Conservation (phyloP, 2,329 filamentous ascomycete species). For the Penicillium sp. region DNA sequence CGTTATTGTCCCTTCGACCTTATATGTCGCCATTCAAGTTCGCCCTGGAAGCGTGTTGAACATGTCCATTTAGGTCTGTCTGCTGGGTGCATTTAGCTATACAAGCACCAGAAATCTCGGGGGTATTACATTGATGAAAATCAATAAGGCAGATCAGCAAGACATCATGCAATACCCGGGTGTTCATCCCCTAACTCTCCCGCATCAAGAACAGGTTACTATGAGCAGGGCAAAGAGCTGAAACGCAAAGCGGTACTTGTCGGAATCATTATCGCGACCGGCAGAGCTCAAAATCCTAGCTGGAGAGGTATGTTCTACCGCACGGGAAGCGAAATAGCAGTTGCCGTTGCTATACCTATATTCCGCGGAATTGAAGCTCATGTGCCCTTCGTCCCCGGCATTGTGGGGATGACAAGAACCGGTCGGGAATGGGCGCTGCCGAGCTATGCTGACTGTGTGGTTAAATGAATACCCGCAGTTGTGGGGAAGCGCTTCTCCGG, state of each 20-base stretch:
- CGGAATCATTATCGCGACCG: background rate
- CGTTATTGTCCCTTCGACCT: background rate
- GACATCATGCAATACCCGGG: background rate
- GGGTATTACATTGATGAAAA: background rate
- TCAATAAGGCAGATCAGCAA: background rate
- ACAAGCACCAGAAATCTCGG: background rate
- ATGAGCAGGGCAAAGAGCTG: background rate
- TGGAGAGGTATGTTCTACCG: background rate
- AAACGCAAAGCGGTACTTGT: background rate
- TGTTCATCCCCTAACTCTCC: background rate
- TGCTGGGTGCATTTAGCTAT: background rate
- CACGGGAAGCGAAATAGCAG: background rate
- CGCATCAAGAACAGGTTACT: background rate
- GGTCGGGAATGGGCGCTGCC: conserved; percentile 1
- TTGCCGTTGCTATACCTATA: background rate
- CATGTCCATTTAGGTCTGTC: background rate
- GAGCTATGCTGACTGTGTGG: background rate
- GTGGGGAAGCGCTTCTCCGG: conserved; percentile 5
- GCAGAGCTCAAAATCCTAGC: background rate
- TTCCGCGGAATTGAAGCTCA: background rate
- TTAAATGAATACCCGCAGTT: conserved; percentile 1
- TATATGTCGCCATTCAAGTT: background rate
- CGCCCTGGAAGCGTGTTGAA: background rate
- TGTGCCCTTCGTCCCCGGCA: conserved; percentile 1
- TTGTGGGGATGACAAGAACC: conserved; percentile 4